A percentile compares a stretch with the other conserved stretches of the same genome.
phyloP scores from a whole-genome alignment of 495 filamentous ascomycete genomes.

The Lasiosphaeria hispida region DNA sequence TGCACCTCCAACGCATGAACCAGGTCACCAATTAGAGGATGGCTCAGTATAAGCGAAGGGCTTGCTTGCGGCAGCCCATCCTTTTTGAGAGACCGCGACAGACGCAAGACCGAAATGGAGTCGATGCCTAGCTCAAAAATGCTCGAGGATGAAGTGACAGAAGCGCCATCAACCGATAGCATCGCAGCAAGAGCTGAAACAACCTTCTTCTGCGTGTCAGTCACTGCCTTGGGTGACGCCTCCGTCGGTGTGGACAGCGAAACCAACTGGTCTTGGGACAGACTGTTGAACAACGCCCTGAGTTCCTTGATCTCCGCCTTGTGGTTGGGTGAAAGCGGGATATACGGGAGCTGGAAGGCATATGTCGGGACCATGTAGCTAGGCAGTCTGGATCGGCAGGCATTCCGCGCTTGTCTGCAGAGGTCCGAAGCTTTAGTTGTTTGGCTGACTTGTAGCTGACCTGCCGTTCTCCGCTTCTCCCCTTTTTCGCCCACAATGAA shows the following conservation, averaged over 20 bases:
- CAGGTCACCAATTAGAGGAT: slow-evolving; percentile 42
- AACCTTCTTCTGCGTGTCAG: slow-evolving; percentile 45
- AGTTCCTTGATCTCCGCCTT: slow-evolving; percentile 68
- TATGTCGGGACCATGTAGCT: slow-evolving; percentile 78
- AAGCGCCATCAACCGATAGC: slow-evolving; percentile 36
- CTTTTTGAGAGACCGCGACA: slow-evolving; percentile 52
- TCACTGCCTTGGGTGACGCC: slow-evolving; percentile 20
- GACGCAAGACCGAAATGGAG: slow-evolving; percentile 72
- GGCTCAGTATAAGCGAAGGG: slow-evolving; percentile 63
- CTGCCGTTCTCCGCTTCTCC: slow-evolving; percentile 2
- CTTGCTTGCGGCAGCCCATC: slow-evolving; percentile 55
- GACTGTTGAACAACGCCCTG: slow-evolving; percentile 53
- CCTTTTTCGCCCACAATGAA: slow-evolving; percentile 51
- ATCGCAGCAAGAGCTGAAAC: slow-evolving; percentile 51
- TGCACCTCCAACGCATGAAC: slow-evolving; percentile 14
- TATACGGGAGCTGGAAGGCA: slow-evolving; percentile 57
- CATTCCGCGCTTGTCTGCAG: slow-evolving; percentile 40
- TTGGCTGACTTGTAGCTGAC: slow-evolving; percentile 30
- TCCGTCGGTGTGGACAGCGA: slow-evolving; percentile 14
- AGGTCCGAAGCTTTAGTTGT: slow-evolving; percentile 21
- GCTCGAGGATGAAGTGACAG: slow-evolving; percentile 55
- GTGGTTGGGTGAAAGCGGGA: slow-evolving; percentile 72
- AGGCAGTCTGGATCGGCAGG: slow-evolving; percentile 60
- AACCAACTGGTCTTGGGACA: slow-evolving; percentile 57
- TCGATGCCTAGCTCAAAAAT: slow-evolving; percentile 82